A percentile compares a stretch with the other conserved stretches of the same genome.
phyloP scores from a whole-genome alignment of 768 basidiomycete species.

The Leccinum obscurum region DNA sequence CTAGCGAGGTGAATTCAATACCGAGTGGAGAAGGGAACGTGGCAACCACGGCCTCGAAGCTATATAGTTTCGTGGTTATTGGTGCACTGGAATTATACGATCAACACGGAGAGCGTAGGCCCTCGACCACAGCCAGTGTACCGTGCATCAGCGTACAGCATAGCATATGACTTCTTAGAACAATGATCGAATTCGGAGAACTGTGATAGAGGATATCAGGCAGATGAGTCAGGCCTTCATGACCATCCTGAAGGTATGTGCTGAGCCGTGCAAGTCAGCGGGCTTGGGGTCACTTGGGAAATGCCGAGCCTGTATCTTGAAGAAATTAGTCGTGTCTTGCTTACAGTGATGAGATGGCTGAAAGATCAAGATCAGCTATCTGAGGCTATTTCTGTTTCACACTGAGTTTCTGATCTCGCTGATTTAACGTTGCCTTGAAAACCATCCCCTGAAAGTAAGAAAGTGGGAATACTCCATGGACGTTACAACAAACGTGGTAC shows the following conservation, averaged over 20 bases:
- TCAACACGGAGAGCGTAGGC: constrained; percentile 8
- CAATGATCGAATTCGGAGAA: background rate
- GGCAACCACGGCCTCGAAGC: background rate
- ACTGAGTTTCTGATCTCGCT: background rate
- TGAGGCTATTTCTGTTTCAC: background rate
- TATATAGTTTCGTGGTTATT: constrained; percentile 15
- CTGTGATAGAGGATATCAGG: background rate
- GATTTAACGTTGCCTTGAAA: background rate
- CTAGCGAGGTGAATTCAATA: background rate
- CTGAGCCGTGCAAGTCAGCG: background rate
- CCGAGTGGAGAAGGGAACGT: background rate
- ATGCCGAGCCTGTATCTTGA: background rate
- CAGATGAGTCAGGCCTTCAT: background rate
- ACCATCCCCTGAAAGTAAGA: background rate
- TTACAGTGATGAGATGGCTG: background rate
- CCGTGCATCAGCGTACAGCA: background rate
- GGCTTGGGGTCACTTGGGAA: background rate
- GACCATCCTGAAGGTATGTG: background rate
- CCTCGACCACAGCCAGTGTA: background rate
- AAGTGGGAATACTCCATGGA: background rate
- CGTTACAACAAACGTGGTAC: background rate
- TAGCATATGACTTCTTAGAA: background rate
- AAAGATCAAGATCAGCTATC: background rate
- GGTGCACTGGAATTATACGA: constrained; percentile 2
- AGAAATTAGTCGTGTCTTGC: background rate